Evolutionary conservation across 2,329 filamentous ascomycete genomes (phyloP).

Genomic region (Neocucurbitaria cava): DNA sequence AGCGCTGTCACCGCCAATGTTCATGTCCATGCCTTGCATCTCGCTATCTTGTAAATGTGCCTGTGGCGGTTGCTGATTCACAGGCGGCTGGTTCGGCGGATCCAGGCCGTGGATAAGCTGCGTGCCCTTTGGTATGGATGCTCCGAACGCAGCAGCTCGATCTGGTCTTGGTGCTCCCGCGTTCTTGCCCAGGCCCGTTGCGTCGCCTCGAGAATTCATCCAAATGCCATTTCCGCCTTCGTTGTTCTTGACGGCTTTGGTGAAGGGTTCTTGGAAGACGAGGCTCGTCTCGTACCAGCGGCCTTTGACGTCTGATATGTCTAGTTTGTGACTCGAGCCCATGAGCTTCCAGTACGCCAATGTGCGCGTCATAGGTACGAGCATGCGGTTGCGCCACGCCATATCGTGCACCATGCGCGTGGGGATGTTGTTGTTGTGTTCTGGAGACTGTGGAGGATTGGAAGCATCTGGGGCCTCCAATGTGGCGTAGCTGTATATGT

Average conservation of each 20-base stretch:
- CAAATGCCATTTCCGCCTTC: slow-evolving; percentile 53
- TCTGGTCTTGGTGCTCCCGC: slow-evolving; percentile 39
- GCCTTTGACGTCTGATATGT: slow-evolving; percentile 61
- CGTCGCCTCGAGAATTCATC: slow-evolving; percentile 58
- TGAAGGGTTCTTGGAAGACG: slow-evolving; percentile 50
- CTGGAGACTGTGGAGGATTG: slow-evolving; percentile 46
- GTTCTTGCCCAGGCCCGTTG: slow-evolving; percentile 29
- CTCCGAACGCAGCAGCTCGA: slow-evolving; percentile 52
- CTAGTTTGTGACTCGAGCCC: slow-evolving; percentile 39
- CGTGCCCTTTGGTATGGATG: slow-evolving; percentile 47
- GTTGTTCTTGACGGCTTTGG: slow-evolving; percentile 46
- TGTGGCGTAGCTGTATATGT: slow-evolving; percentile 59
- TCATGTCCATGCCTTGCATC: slow-evolving; percentile 21
- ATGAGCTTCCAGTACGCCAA: slow-evolving; percentile 55
- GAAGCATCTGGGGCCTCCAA: slow-evolving; percentile 30
- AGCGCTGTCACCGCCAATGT: slow-evolving; percentile 4
- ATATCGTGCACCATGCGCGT: slow-evolving; percentile 61
- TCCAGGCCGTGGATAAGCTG: slow-evolving; percentile 51
- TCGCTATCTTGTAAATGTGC: slow-evolving; percentile 13
- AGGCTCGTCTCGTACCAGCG: slow-evolving; percentile 66
- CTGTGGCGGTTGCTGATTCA: slow-evolving; percentile 13
- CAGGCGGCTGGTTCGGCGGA: slow-evolving; percentile 14
- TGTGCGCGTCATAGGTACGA: slow-evolving; percentile 47
- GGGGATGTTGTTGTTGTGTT: slow-evolving; percentile 55
- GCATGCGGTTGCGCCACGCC: slow-evolving; percentile 54